Evolutionary conservation across 1,284 basidiomycete species (phyloP), one percentile per base, ranked within the genome.

Genomic region (Leccinum insigne): DNA sequence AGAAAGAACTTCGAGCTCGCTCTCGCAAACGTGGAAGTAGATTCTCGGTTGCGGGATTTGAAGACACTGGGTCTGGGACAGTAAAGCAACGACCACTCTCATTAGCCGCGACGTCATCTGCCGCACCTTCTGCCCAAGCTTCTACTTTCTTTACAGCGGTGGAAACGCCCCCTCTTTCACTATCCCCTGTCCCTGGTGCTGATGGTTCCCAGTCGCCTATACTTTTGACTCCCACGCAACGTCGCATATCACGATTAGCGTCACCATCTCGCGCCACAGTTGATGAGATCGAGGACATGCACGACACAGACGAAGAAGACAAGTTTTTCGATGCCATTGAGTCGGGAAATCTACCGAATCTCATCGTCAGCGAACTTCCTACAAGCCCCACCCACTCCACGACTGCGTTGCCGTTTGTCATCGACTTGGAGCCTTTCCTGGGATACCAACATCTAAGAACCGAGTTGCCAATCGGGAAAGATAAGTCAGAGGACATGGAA

Each of bases 291-390:
- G 81, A 83, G 1, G 83, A 82, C 1, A 80, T 81, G 0, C 76
- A 75, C 42, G 90, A 91, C 58, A 92, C 91, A 1, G 95, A 96
- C 69, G 93, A 94, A 62, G 95, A 96, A 73, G 96, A 99, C 79
- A 96, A 99, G 78, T 99, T 99, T 80, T 99, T 98, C 74, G 97
- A 99, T 76, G 96, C 96, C 18, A 96, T 98, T 73, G 97, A 99
- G 75, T 81, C 89, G 10, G 92, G 91, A 63, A 86, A 83, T 35
- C 80, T 96, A 0, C 92, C 93, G 6, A 89, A 92, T 69, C 82
- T 95, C 5, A 80, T 91, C 52, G 82, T 95, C 26, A 84, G 86
- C 61, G 83, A 89, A 49, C 82, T 85, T 6, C 84, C 95, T 42
- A 76, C 78, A 9, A 69, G 82, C 70, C 71, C 80, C 52, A 70